A percentile compares a stretch with the other conserved stretches of the same genome.
phyloP scores from a whole-genome alignment of 352 stramenopile species.

The Salisapilia sapeloensis region DNA sequence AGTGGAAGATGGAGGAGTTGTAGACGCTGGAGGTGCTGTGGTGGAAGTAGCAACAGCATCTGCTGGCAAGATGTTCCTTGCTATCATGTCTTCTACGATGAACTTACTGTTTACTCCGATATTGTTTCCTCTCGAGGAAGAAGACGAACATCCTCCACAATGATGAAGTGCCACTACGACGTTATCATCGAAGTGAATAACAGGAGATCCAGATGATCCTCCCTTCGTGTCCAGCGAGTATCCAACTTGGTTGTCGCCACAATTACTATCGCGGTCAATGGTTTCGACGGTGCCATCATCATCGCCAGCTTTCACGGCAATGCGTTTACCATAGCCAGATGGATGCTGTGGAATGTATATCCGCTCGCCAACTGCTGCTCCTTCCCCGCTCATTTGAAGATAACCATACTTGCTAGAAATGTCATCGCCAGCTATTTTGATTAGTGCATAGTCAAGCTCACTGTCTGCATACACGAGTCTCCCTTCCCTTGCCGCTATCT shows the following conservation, averaged over 20 bases:
- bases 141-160: slow-evolving; percentile 51
- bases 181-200: slow-evolving; percentile 41
- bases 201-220: slow-evolving; percentile 49
- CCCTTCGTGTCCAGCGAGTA: slow-evolving; percentile 58
- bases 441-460: slow-evolving; percentile 42
- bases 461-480: slow-evolving; percentile 18
- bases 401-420: slow-evolving; percentile 28
- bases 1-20: slow-evolving; percentile 6
- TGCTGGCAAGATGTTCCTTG: slow-evolving; percentile 17
- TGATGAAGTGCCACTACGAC: slow-evolving; percentile 49
- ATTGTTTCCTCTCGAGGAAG: no score
- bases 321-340: slow-evolving; percentile 41
- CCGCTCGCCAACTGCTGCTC: slow-evolving; percentile 21
- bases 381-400: slow-evolving; percentile 24
- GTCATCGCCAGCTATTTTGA: slow-evolving; percentile 47
- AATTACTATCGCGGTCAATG: slow-evolving; percentile 15
- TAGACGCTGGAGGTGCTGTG: neutral
- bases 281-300: slow-evolving; percentile 22
- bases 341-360: slow-evolving; percentile 57
- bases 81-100: slow-evolving; percentile 30
- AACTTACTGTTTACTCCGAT: slow-evolving; percentile 51
- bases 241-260: slow-evolving; percentile 26
- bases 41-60: slow-evolving; percentile 14
- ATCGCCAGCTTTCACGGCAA: slow-evolving; percentile 28
- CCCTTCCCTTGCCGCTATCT: slow-evolving; percentile 8